Evolutionary conservation across 2,329 filamentous ascomycete genomes (phyloP), one percentile per base, ranked within the genome.

Genomic region (Venturiaceae sp.): DNA sequence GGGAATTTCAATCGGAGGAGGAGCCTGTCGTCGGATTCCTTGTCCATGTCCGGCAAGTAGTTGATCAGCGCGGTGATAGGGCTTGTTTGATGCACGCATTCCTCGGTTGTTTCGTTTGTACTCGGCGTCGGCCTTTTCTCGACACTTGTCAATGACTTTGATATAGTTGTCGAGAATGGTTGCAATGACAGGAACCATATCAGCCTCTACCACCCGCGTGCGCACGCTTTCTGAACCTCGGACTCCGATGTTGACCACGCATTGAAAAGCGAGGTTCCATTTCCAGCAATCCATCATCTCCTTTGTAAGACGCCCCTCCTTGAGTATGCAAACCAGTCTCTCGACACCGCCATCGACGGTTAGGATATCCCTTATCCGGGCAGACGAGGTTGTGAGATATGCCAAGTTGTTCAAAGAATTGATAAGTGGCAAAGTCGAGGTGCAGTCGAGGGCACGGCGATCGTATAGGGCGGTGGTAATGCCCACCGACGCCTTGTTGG

Each of bases 241-340:
- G 61, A 99, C 92, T 59, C 94, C 94, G 69, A 99, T 97, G 73
- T 99, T 99, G 71, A 99, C 94, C 63, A 97, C 92, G 72, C 94
- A 99, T 74, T 97, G 94, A 73, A 99, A 99, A 57, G 94, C 94
- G 62, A 99, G 81, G 69, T 96, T 99, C 94, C 94, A 99, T 75
- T 97, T 97, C 94, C 94, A 99, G 89, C 96, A 96, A 72, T 96
- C 92, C 92, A 97, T 96, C 85, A 96, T 87, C 72, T 99, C 92
- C 74, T 92, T 95, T n/a, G 30, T 53, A 76, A 90, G 96, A 70
- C 94, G 83, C 63, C 94, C 94, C 74, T 96, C 90, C 75, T 99
- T 99, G 72, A 99, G 83, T 69, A 99, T 96, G 81, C 91, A 96
- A 71, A 99, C 90, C 65, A 99, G 79, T 64, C 92, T 81, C 77